Percentiles rank a stretch among this genome's conserved stretches.
These are phyloP conservation scores for Populus davidiana DNA, from an alignment of 345 rosid species.

Conservation along the genomic window DNA sequence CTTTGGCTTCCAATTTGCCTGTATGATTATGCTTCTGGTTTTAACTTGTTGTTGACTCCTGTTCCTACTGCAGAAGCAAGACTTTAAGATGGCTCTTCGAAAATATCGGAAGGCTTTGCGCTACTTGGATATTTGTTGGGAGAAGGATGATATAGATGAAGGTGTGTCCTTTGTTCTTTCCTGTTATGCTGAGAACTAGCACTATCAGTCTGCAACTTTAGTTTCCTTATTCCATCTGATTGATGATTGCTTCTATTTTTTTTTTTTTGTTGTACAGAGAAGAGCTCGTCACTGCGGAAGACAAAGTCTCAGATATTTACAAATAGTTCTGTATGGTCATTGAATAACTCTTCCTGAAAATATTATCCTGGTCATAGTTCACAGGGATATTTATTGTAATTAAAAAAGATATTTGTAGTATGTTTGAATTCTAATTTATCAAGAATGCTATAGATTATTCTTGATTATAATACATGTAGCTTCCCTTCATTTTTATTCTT, in stretches of 20 bases:
- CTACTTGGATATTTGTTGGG: conserved; percentile 87
- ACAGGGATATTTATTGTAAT: background rate
- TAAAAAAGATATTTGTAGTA: background rate
- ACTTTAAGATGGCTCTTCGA: conserved; percentile 79
- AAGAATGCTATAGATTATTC: background rate
- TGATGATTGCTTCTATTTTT: background rate
- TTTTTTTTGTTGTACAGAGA: conserved; percentile 41
- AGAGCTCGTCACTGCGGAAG: conserved; percentile 63
- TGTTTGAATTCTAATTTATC: background rate
- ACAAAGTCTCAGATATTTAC: conserved; percentile 81
- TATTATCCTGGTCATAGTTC: background rate
- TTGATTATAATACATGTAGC: background rate
- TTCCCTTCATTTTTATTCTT: background rate
- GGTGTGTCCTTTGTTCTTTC: conserved; percentile 32
- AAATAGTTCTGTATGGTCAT: conserved; percentile 68
- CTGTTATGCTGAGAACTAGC: background rate
- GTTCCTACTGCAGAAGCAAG: conserved; percentile 53
- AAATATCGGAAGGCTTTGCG: conserved; percentile 83
- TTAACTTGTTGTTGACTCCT: background rate
- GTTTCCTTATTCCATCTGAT: background rate
- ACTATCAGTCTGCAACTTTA: background rate
- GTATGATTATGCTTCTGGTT: background rate
- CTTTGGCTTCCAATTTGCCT: background rate
- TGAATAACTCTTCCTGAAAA: background rate
- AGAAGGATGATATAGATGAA: conserved; percentile 83